Base-by-base conservation (phyloP, 805 yeast species). In the Ogataea dorogensis region DNA sequence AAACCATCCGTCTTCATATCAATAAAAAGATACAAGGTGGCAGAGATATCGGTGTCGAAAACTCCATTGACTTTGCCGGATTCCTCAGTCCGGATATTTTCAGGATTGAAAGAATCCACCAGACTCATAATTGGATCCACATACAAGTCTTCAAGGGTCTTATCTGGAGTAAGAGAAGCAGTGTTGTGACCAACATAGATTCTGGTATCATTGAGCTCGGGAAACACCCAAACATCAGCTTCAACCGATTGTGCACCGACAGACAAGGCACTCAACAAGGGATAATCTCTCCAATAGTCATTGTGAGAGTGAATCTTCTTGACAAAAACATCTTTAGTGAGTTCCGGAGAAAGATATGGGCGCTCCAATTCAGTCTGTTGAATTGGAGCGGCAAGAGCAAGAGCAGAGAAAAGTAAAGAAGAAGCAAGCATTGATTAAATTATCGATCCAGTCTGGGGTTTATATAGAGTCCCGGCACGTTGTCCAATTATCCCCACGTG, bases 181-280 rank as follows among this genome's bases (percentile, higher is more conserved):
- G 64, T 62, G 40, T 73, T 73, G 53, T 83, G 89, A 2, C 87
- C 87, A 17, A 82, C 84, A 32, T 70, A 79, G 11, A 80, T 50
- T 4, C 28, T 28, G 13, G 42, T 17, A 26, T 44, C 49, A 24
- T 28, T 31, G n/a, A 36, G 36, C 28, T 58, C 50, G 4, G 59
- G 57, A 35, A 70, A 71, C 31, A 52, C 55, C 80, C 80, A 75
- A 14, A 76, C 64, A 47, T 75, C 81, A 15, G 75, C 74, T 49
- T 75, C 81, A 13, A 75, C 67, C 20, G 78, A 71, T 39, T 54
- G 62, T 27, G 65, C 69, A 1, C 80, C 81, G 16, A 50, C 51
- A 13, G 64, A 56, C 22, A 74, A 53, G 2, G 81, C 80, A 33
- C 65, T 71, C 27, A 67, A 52, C 5, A 76, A 56, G 5, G 80